Base-by-base conservation (phyloP, 2,329 filamentous ascomycete species). In the Curvularia verruculosa region DNA sequence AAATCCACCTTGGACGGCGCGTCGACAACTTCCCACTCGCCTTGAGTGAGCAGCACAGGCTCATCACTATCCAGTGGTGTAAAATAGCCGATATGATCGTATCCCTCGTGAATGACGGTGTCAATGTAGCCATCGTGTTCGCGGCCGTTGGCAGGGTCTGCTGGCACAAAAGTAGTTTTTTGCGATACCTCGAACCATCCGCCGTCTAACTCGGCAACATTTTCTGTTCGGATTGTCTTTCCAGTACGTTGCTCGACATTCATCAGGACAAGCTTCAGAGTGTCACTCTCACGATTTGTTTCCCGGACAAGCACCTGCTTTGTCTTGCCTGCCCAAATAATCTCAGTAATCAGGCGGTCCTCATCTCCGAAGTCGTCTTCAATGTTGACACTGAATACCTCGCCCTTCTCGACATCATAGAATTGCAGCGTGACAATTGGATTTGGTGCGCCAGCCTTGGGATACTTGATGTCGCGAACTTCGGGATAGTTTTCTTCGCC, bases 101-200 rank as follows among this genome's bases (percentile, higher is more conserved):
- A 91, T 53, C 92, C 89, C 19, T 96, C 85, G 70, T 96, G 83
- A 53, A 98, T 89, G 57, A 98, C 81, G 0, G 90, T 92, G 75
- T 99, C 95, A 60, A 99, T 88, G 70, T 99, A 99, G 21, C 95
- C 95, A 75, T 97, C 92, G 5, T 94, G 78, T 1, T 85, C 82
- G 21, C 93, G 87, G 13, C 90, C 91, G 60, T 90, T 91, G 10
- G 79, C 75, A 21, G 89, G 84, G 73, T 97, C 91, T 3, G 92
- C 90, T 1, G 95, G 95, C 55, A 99, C 88, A 71, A 89, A 98
- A 13, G 82, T 87, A 3, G 93, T 96, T 40, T 89, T 86, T 68
- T 96, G 89, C 1, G 92, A 91, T 40, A 96, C 91, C 78, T 99
- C 95, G 68, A 97, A 94, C 95, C 95, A 99, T 31, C 95, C 96